phyloP scores from a whole-genome alignment of 2,329 filamentous ascomycete genomes.

The Cladosporium austrohemisphaericum region DNA sequence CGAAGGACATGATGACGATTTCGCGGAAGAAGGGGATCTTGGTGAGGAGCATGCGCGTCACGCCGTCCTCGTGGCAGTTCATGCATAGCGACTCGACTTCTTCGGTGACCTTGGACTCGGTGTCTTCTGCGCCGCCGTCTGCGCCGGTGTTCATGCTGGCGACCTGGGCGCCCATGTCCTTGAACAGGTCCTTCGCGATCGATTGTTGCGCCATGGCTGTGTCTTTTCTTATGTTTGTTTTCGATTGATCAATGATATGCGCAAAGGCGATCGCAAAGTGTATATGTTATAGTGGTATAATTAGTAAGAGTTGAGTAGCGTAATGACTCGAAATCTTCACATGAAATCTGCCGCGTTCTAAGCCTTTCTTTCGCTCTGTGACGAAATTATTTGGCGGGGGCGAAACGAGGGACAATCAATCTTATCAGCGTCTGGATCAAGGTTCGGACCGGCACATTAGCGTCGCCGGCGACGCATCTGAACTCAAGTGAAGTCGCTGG shows the following conservation, averaged over 20 bases:
- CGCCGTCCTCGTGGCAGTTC: conserved; percentile 60
- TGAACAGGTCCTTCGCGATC: conserved; percentile 48
- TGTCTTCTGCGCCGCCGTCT: conserved; percentile 36
- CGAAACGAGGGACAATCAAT: conserved; percentile 1
- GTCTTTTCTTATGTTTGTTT: neutral
- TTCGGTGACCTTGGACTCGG: conserved; percentile 48
- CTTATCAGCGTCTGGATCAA: too few relatives aligned
- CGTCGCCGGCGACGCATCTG: too few relatives aligned
- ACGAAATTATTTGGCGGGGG: too few relatives aligned
- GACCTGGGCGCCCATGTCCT: conserved; percentile 50
- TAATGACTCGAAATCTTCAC: conserved; percentile 16
- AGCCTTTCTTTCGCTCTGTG: conserved; percentile 13
- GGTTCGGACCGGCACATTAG: too few relatives aligned
- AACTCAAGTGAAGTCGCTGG: too few relatives aligned
- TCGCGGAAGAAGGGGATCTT: conserved; percentile 96
- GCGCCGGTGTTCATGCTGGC: conserved; percentile 35
- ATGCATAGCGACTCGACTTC: conserved; percentile 54
- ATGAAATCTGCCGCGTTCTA: conserved; percentile 15
- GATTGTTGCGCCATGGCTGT: conserved; percentile 18
- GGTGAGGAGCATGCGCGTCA: conserved; percentile 81
- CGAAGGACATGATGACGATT: conserved; percentile 95
- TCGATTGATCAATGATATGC: neutral
- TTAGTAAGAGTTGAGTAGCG: conserved; percentile 3
- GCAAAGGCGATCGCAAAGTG: neutral
- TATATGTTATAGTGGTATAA: neutral